phyloP scores from a whole-genome alignment of 257 asterid genomes.

The Nyctanthes arbortristis region DNA sequence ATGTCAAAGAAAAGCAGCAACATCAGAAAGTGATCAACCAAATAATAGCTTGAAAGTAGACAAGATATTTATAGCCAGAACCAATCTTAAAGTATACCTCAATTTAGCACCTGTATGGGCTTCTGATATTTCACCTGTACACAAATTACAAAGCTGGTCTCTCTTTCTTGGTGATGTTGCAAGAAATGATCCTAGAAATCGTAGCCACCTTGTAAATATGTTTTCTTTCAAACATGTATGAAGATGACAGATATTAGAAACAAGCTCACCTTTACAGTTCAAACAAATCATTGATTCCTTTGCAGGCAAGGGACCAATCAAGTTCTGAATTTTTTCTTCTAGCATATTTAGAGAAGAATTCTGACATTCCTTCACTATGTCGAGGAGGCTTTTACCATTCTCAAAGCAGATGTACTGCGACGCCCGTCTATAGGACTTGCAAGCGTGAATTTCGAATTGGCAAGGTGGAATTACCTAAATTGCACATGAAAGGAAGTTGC shows the following conservation, averaged over 20 bases:
- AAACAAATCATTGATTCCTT: slow-evolving; percentile 70
- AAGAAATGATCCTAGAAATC: slow-evolving; percentile 66
- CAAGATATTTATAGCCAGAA: neutral
- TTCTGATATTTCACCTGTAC: slow-evolving; percentile 65
- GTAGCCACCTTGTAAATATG: slow-evolving; percentile 14
- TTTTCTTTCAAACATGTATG: slow-evolving; percentile 17
- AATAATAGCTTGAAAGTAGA: slow-evolving; percentile 14
- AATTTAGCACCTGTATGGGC: slow-evolving; percentile 45
- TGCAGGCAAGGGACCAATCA: slow-evolving; percentile 81
- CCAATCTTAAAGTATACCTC: slow-evolving; percentile 38
- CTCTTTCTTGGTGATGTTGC: slow-evolving; percentile 71
- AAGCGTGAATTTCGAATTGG: slow-evolving; percentile 94
- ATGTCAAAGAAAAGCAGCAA: neutral
- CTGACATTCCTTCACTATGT: slow-evolving; percentile 90
- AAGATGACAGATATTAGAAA: slow-evolving; percentile 15
- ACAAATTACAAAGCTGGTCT: slow-evolving; percentile 85
- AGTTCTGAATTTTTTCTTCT: slow-evolving; percentile 74
- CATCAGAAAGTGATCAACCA: slow-evolving; percentile 6
- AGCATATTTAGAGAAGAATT: slow-evolving; percentile 64
- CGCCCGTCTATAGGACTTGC: slow-evolving; percentile 94
- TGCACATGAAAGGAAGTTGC: slow-evolving; percentile 16
- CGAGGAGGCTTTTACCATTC: slow-evolving; percentile 93
- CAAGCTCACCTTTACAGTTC: slow-evolving; percentile 69
- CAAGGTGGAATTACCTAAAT: slow-evolving; percentile 86
- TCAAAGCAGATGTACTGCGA: slow-evolving; percentile 91